phyloP scores from a whole-genome alignment of 2,329 filamentous ascomycete species.

The Penicillium concentricum region DNA sequence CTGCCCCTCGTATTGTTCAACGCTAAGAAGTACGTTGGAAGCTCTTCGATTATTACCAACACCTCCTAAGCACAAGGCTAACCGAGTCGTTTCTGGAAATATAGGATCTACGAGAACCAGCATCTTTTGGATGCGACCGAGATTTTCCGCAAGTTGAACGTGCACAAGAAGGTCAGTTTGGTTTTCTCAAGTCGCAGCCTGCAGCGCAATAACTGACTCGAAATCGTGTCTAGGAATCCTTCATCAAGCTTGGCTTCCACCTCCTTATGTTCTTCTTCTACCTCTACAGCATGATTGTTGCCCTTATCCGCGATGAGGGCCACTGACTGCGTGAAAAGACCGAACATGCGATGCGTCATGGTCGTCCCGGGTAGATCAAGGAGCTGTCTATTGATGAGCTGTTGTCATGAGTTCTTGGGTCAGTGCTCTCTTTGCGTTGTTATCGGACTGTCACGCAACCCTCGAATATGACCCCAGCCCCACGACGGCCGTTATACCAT shows the following conservation, averaged over 20 bases:
- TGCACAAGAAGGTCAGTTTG: constrained; percentile 84
- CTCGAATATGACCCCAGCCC: background rate
- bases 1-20: constrained; percentile 91
- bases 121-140: constrained; percentile 96
- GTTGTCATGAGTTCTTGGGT: background rate
- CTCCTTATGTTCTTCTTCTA: constrained; percentile 99
- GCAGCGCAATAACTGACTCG: constrained; percentile 9
- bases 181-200: background rate
- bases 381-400: constrained; percentile 2
- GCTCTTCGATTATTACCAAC: background rate
- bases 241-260: constrained; percentile 98
- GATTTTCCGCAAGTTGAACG: constrained; percentile 98
- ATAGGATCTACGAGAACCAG: constrained; percentile 92
- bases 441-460: background rate
- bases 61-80: constrained; percentile 16
- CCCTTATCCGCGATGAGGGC: constrained; percentile 91
- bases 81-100: constrained; percentile 15
- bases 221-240: constrained; percentile 73
- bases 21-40: constrained; percentile 81
- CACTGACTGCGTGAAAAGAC: constrained; percentile 59
- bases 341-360: constrained; percentile 42
- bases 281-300: constrained; percentile 97
- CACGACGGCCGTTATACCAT: constrained; percentile 5
- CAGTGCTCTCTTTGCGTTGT: background rate
- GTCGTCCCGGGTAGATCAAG: constrained; percentile 23